Conservation (phyloP, 345 rosid genomes). For the Populus davidiana region DNA sequence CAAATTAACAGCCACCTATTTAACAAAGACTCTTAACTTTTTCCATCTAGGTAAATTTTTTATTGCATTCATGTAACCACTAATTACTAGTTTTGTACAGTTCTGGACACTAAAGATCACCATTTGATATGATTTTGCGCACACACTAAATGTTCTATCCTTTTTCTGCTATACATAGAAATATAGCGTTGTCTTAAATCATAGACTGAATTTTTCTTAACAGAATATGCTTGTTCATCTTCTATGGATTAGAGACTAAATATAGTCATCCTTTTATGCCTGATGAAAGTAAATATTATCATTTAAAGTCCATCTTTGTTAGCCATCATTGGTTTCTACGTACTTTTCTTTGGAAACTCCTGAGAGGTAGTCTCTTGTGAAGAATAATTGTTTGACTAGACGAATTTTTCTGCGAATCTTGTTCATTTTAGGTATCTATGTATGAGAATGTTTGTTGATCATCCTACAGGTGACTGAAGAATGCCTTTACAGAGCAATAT, state of each 20-base stretch:
- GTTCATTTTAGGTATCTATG: neutral
- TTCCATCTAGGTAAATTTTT: neutral
- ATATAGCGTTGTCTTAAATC: neutral
- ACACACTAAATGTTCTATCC: neutral
- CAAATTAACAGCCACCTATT: neutral
- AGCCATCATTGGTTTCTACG: neutral
- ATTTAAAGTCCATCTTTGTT: neutral
- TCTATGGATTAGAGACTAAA: neutral
- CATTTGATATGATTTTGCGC: neutral
- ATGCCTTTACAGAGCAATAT: slow-evolving; percentile 69
- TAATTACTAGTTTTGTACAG: neutral
- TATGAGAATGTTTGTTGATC: slow-evolving; percentile 13
- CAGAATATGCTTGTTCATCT: neutral
- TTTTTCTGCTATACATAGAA: neutral
- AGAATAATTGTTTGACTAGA: neutral
- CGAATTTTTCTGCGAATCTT: neutral
- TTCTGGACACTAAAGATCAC: neutral
- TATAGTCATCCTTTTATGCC: neutral
- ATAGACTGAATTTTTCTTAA: neutral
- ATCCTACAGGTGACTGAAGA: slow-evolving; percentile 74
- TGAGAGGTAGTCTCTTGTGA: neutral
- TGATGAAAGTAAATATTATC: neutral
- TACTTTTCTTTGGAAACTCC: slow-evolving; percentile 1
- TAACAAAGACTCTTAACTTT: neutral
- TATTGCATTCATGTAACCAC: neutral